Percentiles rank a stretch among this genome's conserved stretches.
Evolutionary conservation across 768 basidiomycete species (phyloP).

Genomic region (Amanita thiersii): DNA sequence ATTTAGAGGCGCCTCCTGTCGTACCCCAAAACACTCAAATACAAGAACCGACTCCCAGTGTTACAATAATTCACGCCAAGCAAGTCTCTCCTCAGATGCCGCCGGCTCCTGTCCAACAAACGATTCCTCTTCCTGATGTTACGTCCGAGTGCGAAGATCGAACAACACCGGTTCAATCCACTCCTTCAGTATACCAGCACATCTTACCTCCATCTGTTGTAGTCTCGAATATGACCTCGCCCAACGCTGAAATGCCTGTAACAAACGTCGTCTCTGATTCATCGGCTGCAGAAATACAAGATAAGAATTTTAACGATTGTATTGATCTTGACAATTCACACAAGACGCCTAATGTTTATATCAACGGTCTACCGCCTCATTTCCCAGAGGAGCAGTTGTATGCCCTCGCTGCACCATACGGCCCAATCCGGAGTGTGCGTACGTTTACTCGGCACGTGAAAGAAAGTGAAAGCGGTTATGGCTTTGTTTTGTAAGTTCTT

Average conservation of each 20-base stretch:
- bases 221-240: background rate
- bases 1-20: background rate
- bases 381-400: slow-evolving; percentile 76
- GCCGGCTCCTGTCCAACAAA: slow-evolving; percentile 21
- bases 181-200: slow-evolving; percentile 9
- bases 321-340: slow-evolving; percentile 12
- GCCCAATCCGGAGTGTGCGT: slow-evolving; percentile 66
- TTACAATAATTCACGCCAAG: background rate
- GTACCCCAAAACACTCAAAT: background rate
- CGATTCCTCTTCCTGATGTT: slow-evolving; percentile 25
- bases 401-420: slow-evolving; percentile 64
- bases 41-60: background rate
- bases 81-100: slow-evolving; percentile 15
- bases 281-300: background rate
- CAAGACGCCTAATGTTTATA: slow-evolving; percentile 77
- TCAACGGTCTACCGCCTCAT: slow-evolving; percentile 80
- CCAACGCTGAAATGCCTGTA: background rate
- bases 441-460: slow-evolving; percentile 81
- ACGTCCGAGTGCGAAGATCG: slow-evolving; percentile 7
- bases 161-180: slow-evolving; percentile 9
- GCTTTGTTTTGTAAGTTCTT: slow-evolving; percentile 65
- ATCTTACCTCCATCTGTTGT: slow-evolving; percentile 4
- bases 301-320: slow-evolving; percentile 2
- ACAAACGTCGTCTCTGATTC: slow-evolving; percentile 2
- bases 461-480: slow-evolving; percentile 66